Evolutionary conservation across 495 filamentous ascomycete species (phyloP), one percentile per base, ranked within the genome.

Genomic region (Letharia lupina): DNA sequence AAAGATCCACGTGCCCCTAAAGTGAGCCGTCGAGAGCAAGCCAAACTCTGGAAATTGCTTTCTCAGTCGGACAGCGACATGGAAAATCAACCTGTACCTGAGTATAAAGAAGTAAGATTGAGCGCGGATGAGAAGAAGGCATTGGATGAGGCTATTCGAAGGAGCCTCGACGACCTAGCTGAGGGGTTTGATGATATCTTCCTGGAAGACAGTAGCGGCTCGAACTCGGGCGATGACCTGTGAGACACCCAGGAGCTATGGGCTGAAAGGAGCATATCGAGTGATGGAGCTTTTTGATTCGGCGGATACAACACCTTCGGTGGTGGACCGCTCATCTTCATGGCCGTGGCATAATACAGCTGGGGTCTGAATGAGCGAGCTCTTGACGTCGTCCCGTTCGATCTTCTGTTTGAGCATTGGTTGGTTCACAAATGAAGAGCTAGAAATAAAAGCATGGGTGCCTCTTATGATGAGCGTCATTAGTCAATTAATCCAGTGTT

Each of bases 151-250:
- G 68, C 68, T 39, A 67, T 66, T 33, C 42, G 33, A 18, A 60
- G 65, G 23, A 69, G 68, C 48, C 33, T 67, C 28, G 64, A 69
- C 39, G 68, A 69, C 47, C 20, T 65, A n/a, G 31, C 40, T 2
- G 64, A 41, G 31, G 56, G 15, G 3, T 42, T 61, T 44, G 58
- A 65, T 45, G 57, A 61, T 20, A 57, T 61, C 6, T 65, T 65
- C 20, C 31, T 67, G n/a, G 50, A 58, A 4, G 65, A 63, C 9
- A 63, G 48, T 20, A 56, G 28, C 39, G 35, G 44, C 11, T 28
- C 40, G 20, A 60, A 6, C 16, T 67, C 61, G 37, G 40, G 23
- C 15, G 35, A 50, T 33, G 61, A 64, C 4, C 16, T 47, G 33
- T 57, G 41, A 65, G 35, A 47, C 9, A 39, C 8, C 10, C 1